Evolutionary conservation across 768 basidiomycete species (phyloP).

Genomic region (Glaciozyma martinii): DNA sequence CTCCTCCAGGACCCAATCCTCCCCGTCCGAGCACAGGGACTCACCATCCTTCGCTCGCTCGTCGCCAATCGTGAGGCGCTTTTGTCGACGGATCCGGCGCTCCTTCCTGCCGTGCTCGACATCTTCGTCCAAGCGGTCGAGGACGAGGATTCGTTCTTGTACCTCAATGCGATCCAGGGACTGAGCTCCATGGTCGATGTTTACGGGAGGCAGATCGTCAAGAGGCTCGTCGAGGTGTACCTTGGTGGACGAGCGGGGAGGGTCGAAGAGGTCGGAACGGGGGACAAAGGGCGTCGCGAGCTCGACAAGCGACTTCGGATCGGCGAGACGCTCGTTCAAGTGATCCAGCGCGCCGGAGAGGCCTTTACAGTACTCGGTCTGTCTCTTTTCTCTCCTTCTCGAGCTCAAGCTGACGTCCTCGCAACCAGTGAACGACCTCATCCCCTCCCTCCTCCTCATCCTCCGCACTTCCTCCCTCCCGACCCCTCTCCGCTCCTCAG

Average conservation of each 20-base stretch:
- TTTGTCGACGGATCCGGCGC: constrained; percentile 47
- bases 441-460: constrained; percentile 61
- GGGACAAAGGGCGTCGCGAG: constrained; percentile 44
- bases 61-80: constrained; percentile 40
- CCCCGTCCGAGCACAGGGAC: constrained; percentile 87
- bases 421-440: constrained; percentile 53
- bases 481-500: constrained; percentile 60
- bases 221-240: constrained; percentile 60
- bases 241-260: constrained; percentile 39
- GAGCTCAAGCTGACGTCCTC: constrained; percentile 11
- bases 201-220: constrained; percentile 64
- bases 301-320: constrained; percentile 65
- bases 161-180: constrained; percentile 83
- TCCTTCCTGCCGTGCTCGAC: constrained; percentile 72
- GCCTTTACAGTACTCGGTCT: constrained; percentile 61
- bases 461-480: constrained; percentile 57
- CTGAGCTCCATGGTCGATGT: constrained; percentile 73
- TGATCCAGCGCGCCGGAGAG: constrained; percentile 64
- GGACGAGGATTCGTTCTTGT: constrained; percentile 93
- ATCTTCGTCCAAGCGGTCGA: constrained; percentile 77
- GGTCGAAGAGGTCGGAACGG: constrained; percentile 42
- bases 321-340: constrained; percentile 74
- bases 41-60: constrained; percentile 70
- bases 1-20: constrained; percentile 83
- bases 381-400: constrained; percentile 13